A percentile compares a stretch with the other conserved stretches of the same genome.
Evolutionary conservation across 2,329 filamentous ascomycete genomes (phyloP).

Genomic region (Microascus cirrosus): DNA sequence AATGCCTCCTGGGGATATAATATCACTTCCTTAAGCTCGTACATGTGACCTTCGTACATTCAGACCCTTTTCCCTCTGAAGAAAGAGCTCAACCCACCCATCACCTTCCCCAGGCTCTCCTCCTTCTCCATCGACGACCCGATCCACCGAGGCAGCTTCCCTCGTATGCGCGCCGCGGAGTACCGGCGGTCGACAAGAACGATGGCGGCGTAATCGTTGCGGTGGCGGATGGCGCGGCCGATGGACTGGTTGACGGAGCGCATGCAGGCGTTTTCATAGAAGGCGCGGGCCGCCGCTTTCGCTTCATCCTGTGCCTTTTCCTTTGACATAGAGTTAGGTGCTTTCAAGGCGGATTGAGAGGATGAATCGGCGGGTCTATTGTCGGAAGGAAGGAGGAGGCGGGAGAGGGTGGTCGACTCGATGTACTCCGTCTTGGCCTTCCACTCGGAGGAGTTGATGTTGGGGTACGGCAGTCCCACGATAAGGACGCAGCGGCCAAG

Average conservation of each 20-base stretch:
- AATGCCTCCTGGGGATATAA: neutral
- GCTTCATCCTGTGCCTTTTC: constrained; percentile 12
- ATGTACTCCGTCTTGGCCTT: constrained; percentile 84
- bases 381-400: constrained; percentile 14
- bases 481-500: constrained; percentile 84
- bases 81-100: constrained; percentile 2
- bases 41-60: neutral
- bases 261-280: constrained; percentile 94
- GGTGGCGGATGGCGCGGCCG: constrained; percentile 81
- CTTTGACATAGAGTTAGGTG: constrained; percentile 9
- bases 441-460: constrained; percentile 83
- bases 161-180: constrained; percentile 57
- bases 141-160: constrained; percentile 87
- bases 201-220: constrained; percentile 81
- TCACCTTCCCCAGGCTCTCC: neutral
- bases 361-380: constrained; percentile 1
- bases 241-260: constrained; percentile 95
- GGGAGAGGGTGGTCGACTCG: constrained; percentile 43
- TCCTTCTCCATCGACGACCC: neutral
- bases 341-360: neutral
- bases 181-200: constrained; percentile 76
- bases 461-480: constrained; percentile 88
- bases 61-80: neutral
- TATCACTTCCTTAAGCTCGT: neutral
- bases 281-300: constrained; percentile 41